Base-by-base conservation (phyloP, 805 yeast species). In the Maudiozyma barnettii region DNA sequence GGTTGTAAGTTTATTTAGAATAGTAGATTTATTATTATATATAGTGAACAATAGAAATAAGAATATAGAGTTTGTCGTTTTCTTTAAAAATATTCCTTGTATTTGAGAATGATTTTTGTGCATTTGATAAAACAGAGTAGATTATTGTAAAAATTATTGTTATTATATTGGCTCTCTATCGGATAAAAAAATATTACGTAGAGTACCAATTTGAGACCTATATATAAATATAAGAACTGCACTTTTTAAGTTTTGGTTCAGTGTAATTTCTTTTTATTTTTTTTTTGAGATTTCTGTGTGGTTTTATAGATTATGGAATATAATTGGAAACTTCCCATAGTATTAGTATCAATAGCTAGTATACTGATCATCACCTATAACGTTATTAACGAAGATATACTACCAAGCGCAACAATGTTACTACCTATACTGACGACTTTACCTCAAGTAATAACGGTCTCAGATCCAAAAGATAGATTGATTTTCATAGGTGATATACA, bases 401-500 rank as follows among this genome's bases (percentile, higher is more conserved):
- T 12, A 21, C 9, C 40, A 20, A 19, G 29, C 9, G 13, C 30
- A 16, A 23, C 41, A n/a, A 39, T 39, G 30, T 2, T 21, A 39
- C 29, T 39, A 23, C 41, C 41, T 21, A 22, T 23, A 14, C 22
- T 39, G n/a, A 40, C 21, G 2, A 50, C 54, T 2, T 21, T 52
- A 29, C 18, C 39, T 8, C 30, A 46, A 12, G 38, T 43, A 6
- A 23, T 41, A 10, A 37, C 23, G n/a, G 39, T 53, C 5, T 30
- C 29, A 2, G 50, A 46, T 29, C 55, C 54, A 2, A 31, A 44
- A 9, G 23, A 41, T 2, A 70, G 95, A 50, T 58, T 84, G 14
- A 71, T 91, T 4, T 59, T 88, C 42, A 72, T 90, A 22, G 97
- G 98, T 4, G 98, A 90, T 62, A 78, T 90, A 20, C 98, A 90